These are phyloP conservation scores for Cutaneotrichosporon sp. DNA, from an alignment of 1,284 basidiomycete genomes.

Conservation along the genomic window DNA sequence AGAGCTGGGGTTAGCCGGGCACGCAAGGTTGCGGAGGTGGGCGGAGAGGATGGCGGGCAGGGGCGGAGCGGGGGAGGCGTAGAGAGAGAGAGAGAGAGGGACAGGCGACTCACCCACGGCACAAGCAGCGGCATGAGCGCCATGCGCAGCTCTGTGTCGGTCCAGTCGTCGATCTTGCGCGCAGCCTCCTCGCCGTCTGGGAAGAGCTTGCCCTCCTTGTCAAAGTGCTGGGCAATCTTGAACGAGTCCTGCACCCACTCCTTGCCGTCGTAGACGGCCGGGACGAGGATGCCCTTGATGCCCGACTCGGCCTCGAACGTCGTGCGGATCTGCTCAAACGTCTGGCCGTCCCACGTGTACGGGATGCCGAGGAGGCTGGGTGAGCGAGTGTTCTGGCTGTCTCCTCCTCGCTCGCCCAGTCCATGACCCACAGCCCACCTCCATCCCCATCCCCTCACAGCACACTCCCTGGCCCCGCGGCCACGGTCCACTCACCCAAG, in stretches of 20 bases:
- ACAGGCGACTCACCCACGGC: constrained; percentile 6
- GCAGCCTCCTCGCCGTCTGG: constrained; percentile 16
- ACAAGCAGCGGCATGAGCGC: constrained; percentile 27
- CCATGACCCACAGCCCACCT: too few species aligned
- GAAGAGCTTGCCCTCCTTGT: constrained; percentile 31
- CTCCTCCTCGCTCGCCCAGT: too few species aligned
- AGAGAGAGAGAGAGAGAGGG: too few species aligned
- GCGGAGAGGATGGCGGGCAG: too few species aligned
- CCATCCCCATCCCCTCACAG: too few species aligned
- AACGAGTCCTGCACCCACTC: constrained; percentile 36
- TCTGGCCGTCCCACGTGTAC: constrained; percentile 19
- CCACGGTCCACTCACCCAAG: too few species aligned
- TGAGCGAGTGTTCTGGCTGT: too few species aligned
- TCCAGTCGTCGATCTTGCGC: constrained; percentile 36
- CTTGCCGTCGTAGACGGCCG: constrained; percentile 31
- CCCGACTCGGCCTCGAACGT: constrained; percentile 33
- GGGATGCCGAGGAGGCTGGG: constrained; percentile 26
- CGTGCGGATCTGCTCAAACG: constrained; percentile 34
- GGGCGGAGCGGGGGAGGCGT: too few species aligned
- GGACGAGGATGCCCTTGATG: constrained; percentile 36
- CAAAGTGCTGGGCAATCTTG: constrained; percentile 37
- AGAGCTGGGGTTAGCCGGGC: constrained; percentile 1
- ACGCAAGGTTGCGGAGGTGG: too few species aligned
- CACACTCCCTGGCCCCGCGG: too few species aligned
- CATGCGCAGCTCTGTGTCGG: constrained; percentile 27